A percentile compares a stretch with the other conserved stretches of the same genome.
phyloP scores from a whole-genome alignment of 768 basidiomycete genomes.

The Psilocybe subaeruginosa region DNA sequence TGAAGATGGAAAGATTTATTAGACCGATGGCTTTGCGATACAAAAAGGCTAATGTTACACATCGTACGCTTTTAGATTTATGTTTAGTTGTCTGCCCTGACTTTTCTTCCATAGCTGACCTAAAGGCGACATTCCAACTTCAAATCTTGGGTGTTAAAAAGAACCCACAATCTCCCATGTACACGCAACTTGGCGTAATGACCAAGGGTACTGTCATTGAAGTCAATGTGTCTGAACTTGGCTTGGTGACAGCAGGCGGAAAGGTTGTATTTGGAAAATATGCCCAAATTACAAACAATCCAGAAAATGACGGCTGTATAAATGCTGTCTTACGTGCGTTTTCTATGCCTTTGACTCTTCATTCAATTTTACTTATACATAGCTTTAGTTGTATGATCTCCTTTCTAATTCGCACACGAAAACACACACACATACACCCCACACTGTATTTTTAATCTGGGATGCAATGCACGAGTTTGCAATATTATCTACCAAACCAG shows the following conservation, averaged over 20 bases:
- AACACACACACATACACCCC: constrained; percentile 22
- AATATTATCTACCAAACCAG: too few relatives aligned
- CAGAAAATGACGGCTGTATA: constrained; percentile 96
- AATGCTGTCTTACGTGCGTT: constrained; percentile 83
- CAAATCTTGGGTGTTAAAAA: constrained; percentile 99
- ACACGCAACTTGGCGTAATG: constrained; percentile 93
- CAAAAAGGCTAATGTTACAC: constrained; percentile 98
- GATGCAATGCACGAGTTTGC: too few relatives aligned
- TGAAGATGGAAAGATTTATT: constrained; percentile 98
- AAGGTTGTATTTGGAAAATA: constrained; percentile 95
- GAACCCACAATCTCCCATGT: constrained; percentile 99
- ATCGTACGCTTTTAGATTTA: constrained; percentile 63
- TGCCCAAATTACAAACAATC: constrained; percentile 92
- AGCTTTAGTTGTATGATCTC: constrained; percentile 3
- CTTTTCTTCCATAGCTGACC: constrained; percentile 63
- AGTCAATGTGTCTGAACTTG: constrained; percentile 98
- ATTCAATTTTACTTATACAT: background rate
- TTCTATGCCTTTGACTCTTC: background rate
- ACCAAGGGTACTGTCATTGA: constrained; percentile 99
- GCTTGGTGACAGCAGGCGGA: constrained; percentile 96
- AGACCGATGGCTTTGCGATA: constrained; percentile 97
- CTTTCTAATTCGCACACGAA: constrained; percentile 18
- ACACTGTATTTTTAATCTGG: constrained; percentile 15
- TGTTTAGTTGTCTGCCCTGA: background rate
- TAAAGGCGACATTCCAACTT: constrained; percentile 98